Evolutionary conservation across 75 land plant genomes (phyloP).

Genomic region (Sequoia sempervirens): DNA sequence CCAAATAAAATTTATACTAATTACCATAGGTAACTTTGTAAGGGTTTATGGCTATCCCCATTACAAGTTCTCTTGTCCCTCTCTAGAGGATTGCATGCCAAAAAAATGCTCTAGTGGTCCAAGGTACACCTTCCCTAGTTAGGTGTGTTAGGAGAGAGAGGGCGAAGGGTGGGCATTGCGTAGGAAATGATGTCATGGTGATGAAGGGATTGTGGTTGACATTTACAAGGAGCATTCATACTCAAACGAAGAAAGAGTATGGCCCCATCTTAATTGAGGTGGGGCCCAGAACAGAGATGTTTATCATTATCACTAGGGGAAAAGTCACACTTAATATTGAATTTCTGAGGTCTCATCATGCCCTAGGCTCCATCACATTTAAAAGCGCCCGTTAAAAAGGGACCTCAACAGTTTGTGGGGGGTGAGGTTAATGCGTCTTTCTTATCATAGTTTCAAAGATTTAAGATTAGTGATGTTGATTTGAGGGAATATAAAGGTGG

Average conservation of each 20-base stretch:
- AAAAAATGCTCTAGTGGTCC: too few species aligned
- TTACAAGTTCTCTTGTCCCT: too few species aligned
- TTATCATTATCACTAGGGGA: not conserved
- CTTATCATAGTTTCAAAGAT: too few species aligned
- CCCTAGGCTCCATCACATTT: not conserved
- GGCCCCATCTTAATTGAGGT: not conserved
- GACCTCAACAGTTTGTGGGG: not conserved
- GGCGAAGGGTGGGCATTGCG: not conserved
- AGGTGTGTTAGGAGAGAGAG: too few species aligned
- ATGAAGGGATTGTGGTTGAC: not conserved
- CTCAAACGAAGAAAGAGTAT: not conserved
- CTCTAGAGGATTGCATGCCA: too few species aligned
- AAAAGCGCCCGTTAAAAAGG: not conserved
- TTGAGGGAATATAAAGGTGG: not conserved
- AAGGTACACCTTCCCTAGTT: too few species aligned
- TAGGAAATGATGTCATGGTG: constrained; percentile 1
- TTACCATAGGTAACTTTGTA: too few species aligned
- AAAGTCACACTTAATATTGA: not conserved
- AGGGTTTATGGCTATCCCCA: too few species aligned
- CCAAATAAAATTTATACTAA: too few species aligned
- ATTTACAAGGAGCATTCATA: not conserved
- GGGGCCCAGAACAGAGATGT: not conserved
- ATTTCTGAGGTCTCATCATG: not conserved
- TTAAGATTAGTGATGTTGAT: not conserved
- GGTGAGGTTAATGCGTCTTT: not conserved